A percentile compares a stretch with the other conserved stretches of the same genome.
Conservation (phyloP, 2,329 filamentous ascomycete species). For the Calonectria hongkongensis region DNA sequence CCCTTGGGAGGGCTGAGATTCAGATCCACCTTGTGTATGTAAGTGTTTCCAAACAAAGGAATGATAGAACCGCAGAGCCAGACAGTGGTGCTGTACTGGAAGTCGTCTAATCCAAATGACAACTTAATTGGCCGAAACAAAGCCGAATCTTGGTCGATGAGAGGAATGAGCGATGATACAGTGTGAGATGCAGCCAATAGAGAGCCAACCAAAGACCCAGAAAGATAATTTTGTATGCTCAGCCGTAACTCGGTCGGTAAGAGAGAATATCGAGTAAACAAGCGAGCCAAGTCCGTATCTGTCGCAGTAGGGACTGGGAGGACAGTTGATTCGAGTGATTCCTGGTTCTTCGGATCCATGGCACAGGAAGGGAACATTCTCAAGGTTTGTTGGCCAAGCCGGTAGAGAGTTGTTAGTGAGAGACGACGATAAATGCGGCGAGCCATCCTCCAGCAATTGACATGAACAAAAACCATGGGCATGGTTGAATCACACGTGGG, state of each 20-base stretch:
- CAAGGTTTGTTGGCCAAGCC: conserved; percentile 30
- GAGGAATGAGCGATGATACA: background rate
- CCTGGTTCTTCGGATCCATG: background rate
- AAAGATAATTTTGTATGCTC: conserved; percentile 12
- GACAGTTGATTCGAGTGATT: conserved; percentile 4
- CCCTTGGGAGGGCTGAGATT: background rate
- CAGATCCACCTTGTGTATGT: conserved; percentile 14
- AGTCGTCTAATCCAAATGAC: conserved; percentile 1
- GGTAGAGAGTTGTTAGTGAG: conserved; percentile 12
- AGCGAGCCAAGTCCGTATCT: conserved; percentile 10
- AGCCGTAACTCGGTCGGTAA: conserved; percentile 11
- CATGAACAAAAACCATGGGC: conserved; percentile 30
- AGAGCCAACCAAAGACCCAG: conserved; percentile 4
- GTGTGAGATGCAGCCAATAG: conserved; percentile 2
- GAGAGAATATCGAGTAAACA: conserved; percentile 9
- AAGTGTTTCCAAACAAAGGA: conserved; percentile 10
- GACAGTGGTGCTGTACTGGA: conserved; percentile 4
- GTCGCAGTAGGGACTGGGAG: background rate
- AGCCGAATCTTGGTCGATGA: conserved; percentile 10
- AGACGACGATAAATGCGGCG: conserved; percentile 24
- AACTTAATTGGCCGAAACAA: conserved; percentile 18
- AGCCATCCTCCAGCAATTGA: conserved; percentile 35
- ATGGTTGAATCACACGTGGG: conserved; percentile 16
- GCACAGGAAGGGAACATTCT: conserved; percentile 17
- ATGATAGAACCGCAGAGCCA: conserved; percentile 14